Conservation (phyloP, 2,329 filamentous ascomycete species). For the Ophiostoma angusticollis region DNA sequence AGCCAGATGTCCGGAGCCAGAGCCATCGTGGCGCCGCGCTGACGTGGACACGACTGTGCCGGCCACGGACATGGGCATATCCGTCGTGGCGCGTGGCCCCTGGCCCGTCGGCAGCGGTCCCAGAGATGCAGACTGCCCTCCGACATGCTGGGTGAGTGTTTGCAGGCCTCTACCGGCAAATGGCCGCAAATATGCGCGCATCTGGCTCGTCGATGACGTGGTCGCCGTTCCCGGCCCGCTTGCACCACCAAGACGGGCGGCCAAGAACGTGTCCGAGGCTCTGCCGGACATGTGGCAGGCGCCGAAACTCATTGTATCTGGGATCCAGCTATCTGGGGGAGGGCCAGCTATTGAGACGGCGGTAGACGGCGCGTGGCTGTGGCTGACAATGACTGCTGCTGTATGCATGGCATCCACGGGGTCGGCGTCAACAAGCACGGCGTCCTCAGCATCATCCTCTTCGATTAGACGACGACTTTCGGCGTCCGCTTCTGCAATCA, state of each 20-base stretch:
- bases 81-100: not conserved
- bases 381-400: too few species aligned
- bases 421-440: not conserved
- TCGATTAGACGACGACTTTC: slow-evolving; percentile 1
- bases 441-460: not conserved
- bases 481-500: not conserved
- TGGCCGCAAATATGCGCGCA: slow-evolving; percentile 37
- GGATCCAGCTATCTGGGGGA: slow-evolving; percentile 31
- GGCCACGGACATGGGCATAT: not conserved
- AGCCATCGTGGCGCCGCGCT: slow-evolving; percentile 6
- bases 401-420: not conserved
- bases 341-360: slow-evolving; percentile 13
- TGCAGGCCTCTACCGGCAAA: slow-evolving; percentile 44
- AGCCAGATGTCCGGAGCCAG: slow-evolving; percentile 32
- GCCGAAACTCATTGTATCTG: slow-evolving; percentile 43
- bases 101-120: slow-evolving; percentile 19
- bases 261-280: slow-evolving; percentile 19
- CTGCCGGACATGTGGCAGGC: slow-evolving; percentile 28
- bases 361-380: slow-evolving; percentile 10
- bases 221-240: too few species aligned
- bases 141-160: slow-evolving; percentile 39
- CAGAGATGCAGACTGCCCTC: too few species aligned
- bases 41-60: not conserved
- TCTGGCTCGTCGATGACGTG: slow-evolving; percentile 33
- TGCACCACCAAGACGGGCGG: too few species aligned